These are phyloP conservation scores for Escovopsis sp. DNA, from an alignment of 2,329 filamentous ascomycete genomes.

Conservation along the genomic window DNA sequence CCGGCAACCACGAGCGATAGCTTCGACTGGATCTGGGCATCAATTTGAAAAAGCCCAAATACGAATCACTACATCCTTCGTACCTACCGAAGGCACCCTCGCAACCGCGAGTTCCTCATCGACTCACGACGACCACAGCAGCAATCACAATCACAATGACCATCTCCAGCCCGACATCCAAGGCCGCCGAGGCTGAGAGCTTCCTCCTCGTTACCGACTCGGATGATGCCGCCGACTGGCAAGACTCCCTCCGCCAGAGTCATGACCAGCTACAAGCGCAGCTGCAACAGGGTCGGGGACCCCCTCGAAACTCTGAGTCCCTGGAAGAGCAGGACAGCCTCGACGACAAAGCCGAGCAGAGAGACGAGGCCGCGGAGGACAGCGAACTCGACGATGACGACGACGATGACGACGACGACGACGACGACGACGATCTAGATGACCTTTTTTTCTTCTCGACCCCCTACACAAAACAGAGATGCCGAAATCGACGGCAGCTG, in stretches of 20 bases:
- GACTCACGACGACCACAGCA: constrained; percentile 1
- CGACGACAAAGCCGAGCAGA: constrained; percentile 1
- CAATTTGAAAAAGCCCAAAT: too few relatives aligned
- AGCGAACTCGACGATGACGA: background rate
- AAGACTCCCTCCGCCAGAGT: background rate
- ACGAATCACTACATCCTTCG: too few relatives aligned
- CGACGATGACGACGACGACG: constrained; percentile 2
- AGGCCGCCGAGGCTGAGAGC: background rate
- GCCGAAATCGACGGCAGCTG: background rate
- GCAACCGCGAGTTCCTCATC: too few relatives aligned
- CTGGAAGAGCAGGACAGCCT: constrained; percentile 1
- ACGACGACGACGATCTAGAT: constrained; percentile 2
- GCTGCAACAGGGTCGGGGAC: constrained; percentile 1
- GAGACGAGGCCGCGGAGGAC: background rate
- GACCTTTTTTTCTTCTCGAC: constrained; percentile 1
- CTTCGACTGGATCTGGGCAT: too few relatives aligned
- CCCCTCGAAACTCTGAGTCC: background rate
- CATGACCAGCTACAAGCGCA: constrained; percentile 2
- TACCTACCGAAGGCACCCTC: too few relatives aligned
- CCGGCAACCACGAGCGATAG: too few relatives aligned
- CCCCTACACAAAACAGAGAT: too few relatives aligned
- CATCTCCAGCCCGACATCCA: constrained; percentile 1
- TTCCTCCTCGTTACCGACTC: background rate
- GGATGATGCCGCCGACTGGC: background rate
- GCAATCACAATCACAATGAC: background rate